Conservation (phyloP, 2,329 filamentous ascomycete genomes). For the Aspergillus transmontanensis region DNA sequence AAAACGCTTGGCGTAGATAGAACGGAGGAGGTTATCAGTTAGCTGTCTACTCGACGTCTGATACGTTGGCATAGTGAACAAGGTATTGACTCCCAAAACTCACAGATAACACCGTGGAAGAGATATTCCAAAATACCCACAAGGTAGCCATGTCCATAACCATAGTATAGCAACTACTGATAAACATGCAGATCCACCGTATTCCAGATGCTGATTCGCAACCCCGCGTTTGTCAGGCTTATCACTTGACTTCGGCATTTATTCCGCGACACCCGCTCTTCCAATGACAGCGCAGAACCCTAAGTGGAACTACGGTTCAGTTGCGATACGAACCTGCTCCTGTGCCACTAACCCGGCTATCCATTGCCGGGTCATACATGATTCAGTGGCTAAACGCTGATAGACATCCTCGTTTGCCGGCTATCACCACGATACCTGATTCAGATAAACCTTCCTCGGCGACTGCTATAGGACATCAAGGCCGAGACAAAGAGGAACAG, state of each 20-base stretch:
- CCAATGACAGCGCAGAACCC: constrained; percentile 1
- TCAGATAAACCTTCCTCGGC: neutral
- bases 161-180: neutral
- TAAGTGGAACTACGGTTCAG: neutral
- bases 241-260: neutral
- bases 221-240: neutral
- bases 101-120: neutral
- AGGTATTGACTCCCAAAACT: neutral
- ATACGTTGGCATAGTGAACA: neutral
- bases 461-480: neutral
- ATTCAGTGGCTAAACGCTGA: neutral
- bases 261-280: neutral
- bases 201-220: neutral
- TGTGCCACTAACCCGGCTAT: neutral
- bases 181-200: neutral
- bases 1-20: neutral
- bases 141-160: neutral
- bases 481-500: neutral
- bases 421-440: neutral
- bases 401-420: neutral
- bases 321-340: neutral
- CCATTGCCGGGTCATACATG: neutral
- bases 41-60: neutral
- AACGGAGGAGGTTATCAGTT: neutral
- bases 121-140: neutral